Evolutionary conservation across 2,329 filamentous ascomycete species (phyloP), one percentile per base, ranked within the genome.

Genomic region (Leptosphaerulina australis): DNA sequence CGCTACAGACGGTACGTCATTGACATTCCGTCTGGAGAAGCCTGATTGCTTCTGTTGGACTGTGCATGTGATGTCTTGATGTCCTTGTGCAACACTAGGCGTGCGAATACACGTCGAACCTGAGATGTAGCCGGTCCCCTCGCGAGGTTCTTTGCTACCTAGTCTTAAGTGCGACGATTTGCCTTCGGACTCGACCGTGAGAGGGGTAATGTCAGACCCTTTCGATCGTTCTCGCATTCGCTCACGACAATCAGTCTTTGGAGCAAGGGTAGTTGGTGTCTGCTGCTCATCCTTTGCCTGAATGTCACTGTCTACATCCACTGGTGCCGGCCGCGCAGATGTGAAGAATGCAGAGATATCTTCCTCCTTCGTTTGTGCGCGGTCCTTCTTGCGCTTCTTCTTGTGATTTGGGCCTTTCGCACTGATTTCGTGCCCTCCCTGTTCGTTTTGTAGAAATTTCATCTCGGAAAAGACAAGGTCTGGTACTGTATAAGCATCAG

Each of bases 401-500:
- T 60, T 59, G 20, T 50, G 30, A 25, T 52, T 36, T 10, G 55
- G 56, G 62, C 64, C 14, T 56, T 63, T 45, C 57, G 59, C 44
- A 41, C 45, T 30, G 59, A 59, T 48, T 49, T 73, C 56, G 47
- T 58, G 43, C 49, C 62, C 54, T 30, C 58, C 63, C 49, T 58
- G 62, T 12, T 70, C 64, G 47, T 72, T 72, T 45, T 74, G 74
- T 31, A 81, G 59, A 52, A 80, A 81, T 18, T 70, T 74, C 75
- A 80, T 77, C 58, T 80, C 77, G 21, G 77, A 78, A 63, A 81
- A 81, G 21, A 77, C 75, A 30, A 80, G 70, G 63, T 81, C 78
- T 21, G 78, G 78, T 40, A 81, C 79, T 81, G 58, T 48, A 52
- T 31, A 33, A 36, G 37, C 41, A 43, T 68, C 50, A 71, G 58